Percentiles rank a stretch among this genome's conserved stretches.
Conservation (phyloP, 805 yeast species). For the Starmerella floricola region DNA sequence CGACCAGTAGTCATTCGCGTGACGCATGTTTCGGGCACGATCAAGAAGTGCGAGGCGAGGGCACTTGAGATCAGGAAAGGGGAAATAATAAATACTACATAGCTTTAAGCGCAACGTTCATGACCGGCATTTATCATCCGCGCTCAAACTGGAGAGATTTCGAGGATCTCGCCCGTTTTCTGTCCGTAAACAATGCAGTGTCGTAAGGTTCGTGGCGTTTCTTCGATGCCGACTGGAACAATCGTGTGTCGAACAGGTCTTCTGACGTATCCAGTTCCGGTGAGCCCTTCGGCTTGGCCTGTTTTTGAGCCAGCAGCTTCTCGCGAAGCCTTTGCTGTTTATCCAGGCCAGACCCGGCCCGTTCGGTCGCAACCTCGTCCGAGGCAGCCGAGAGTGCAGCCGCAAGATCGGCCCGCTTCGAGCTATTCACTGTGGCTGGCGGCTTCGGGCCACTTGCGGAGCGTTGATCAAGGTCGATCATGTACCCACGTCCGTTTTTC, state of each 20-base stretch:
- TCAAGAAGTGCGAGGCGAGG: slow-evolving; percentile 64
- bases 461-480: slow-evolving; percentile 69
- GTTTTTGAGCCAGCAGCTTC: slow-evolving; percentile 25
- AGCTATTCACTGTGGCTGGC: slow-evolving; percentile 39
- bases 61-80: slow-evolving; percentile 36
- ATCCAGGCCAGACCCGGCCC: not conserved
- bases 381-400: slow-evolving; percentile 66
- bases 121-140: no score
- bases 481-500: slow-evolving; percentile 87
- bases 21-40: slow-evolving; percentile 71
- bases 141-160: slow-evolving; percentile 40
- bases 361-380: slow-evolving; percentile 43
- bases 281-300: no score
- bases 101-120: no score
- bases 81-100: slow-evolving; percentile 4
- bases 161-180: slow-evolving; percentile 22
- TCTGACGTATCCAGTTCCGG: no score
- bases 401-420: slow-evolving; percentile 38
- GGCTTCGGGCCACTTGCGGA: not conserved
- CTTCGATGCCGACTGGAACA: slow-evolving; percentile 38
- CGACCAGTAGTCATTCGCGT: slow-evolving; percentile 44
- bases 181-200: slow-evolving; percentile 40
- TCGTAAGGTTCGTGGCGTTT: slow-evolving; percentile 41
- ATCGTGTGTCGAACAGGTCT: slow-evolving; percentile 45
- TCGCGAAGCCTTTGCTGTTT: slow-evolving; percentile 35